A percentile compares a stretch with the other conserved stretches of the same genome.
phyloP scores from a whole-genome alignment of 129 eudicot species.

The Chrysanthemum makinoi region DNA sequence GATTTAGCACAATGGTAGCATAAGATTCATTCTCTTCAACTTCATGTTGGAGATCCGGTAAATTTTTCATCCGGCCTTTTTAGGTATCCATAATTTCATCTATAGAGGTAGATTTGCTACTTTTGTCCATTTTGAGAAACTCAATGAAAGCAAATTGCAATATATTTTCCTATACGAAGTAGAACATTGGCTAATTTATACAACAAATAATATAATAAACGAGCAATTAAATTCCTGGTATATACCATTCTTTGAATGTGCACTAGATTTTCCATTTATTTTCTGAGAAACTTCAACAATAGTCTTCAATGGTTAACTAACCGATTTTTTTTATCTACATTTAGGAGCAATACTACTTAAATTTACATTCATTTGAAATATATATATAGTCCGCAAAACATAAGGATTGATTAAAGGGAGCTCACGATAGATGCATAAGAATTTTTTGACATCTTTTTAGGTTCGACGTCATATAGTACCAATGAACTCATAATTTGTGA shows the following conservation, averaged over 20 bases:
- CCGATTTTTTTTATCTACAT: slow-evolving; percentile 24
- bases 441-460: no score
- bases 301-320: not conserved
- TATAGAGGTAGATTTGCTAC: not conserved
- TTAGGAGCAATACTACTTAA: slow-evolving; percentile 5
- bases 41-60: not conserved
- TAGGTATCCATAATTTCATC: not conserved
- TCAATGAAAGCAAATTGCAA: no score
- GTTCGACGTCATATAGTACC: not conserved
- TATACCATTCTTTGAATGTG: slow-evolving; percentile 21
- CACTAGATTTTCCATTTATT: not conserved
- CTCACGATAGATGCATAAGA: slow-evolving; percentile 35
- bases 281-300: not conserved
- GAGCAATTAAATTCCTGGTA: not conserved
- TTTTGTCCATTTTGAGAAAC: slow-evolving; percentile 7
- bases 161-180: not conserved
- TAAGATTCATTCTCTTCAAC: slow-evolving; percentile 8
- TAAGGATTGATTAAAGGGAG: not conserved
- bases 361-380: not conserved
- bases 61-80: slow-evolving; percentile 7
- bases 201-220: not conserved
- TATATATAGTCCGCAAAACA: not conserved
- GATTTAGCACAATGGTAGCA: slow-evolving; percentile 12
- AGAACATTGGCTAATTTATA: not conserved
- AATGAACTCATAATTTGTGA: not conserved